These are phyloP conservation scores for Halophytophthora polymorphica DNA, from an alignment of 352 stramenopile species.

Conservation along the genomic window DNA sequence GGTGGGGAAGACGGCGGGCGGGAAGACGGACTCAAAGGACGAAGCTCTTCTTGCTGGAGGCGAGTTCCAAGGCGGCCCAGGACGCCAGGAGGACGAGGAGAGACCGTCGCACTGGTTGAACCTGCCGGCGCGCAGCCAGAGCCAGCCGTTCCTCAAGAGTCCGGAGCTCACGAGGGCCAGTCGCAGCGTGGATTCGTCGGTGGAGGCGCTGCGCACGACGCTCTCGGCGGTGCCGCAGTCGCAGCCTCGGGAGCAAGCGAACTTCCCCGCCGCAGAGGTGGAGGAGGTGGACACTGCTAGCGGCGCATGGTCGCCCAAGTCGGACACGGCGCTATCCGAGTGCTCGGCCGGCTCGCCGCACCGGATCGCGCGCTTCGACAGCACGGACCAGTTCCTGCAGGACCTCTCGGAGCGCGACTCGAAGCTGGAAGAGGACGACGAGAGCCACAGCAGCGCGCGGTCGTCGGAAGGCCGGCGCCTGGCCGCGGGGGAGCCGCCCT, in stretches of 20 bases:
- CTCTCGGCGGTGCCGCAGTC: background rate
- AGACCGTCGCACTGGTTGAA: conserved; percentile 17
- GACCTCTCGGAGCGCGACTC: conserved; percentile 71
- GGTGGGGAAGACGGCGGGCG: conserved; percentile 54
- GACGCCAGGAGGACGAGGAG: conserved; percentile 18
- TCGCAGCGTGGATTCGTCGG: conserved; percentile 48
- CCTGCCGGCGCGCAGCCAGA: conserved; percentile 35
- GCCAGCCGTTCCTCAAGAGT: conserved; percentile 34
- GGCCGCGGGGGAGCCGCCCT: conserved; percentile 34
- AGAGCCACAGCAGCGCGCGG: conserved; percentile 21
- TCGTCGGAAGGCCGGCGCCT: conserved; percentile 16
- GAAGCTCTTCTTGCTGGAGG: conserved; percentile 38
- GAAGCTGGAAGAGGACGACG: conserved; percentile 62
- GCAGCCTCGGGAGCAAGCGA: conserved; percentile 12
- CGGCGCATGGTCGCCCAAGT: conserved; percentile 57
- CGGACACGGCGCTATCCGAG: conserved; percentile 50
- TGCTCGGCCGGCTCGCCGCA: conserved; percentile 57
- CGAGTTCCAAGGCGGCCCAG: conserved; percentile 10
- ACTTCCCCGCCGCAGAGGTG: conserved; percentile 11
- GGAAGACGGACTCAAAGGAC: conserved; percentile 25
- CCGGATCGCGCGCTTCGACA: conserved; percentile 62
- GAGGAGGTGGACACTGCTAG: conserved; percentile 24
- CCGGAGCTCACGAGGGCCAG: conserved; percentile 28
- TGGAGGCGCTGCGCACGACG: conserved; percentile 11
- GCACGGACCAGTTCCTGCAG: conserved; percentile 69